Base-by-base conservation (phyloP, 306 rosid genomes). In the Corylus heterophylla region DNA sequence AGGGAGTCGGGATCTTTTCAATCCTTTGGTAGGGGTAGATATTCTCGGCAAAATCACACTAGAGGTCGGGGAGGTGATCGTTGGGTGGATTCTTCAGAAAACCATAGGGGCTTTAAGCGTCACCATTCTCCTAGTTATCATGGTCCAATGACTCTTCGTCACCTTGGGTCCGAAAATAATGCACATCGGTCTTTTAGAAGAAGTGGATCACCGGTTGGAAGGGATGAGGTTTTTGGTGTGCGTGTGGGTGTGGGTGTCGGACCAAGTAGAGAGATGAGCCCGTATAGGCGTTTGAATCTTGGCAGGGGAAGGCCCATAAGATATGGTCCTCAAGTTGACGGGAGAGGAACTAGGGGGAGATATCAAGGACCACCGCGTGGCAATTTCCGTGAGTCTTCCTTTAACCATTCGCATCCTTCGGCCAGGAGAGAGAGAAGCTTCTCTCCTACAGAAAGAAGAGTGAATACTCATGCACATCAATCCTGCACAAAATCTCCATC, bases 301-400 rank as follows among this genome's bases (percentile, higher is more conserved):
- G 69, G 69, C 69, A 63, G 69, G 69, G 69, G 69, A 45, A 31
- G 69, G 45, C 31, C 47, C 29, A 35, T 63, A 63, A 63, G 69
- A 63, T 63, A 63, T 63, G n/a, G 69, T 5, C 47, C 69, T 63
- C 69, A 29, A 31, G 20, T 63, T 63, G 69, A 63, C 11, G 69
- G 69, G 10, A 63, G 69, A 35, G 69, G 69, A 12, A 4, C 69
- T 63, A 63, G 69, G 47, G 47, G 69, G 44, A 29, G 69, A 31
- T 63, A 56, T 18, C 63, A 63, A 31, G 69, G 20, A 13, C 20
- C 69, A 29, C n/a, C 31, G 8, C 44, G 44, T 31, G 44, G 69
- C 14, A 63, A 13, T 63, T 63, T 63, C 69, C 69, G 22, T 13
- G 69, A 63, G 12, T 63, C 69, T 27, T 62, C 69, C 39, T 63